Evolutionary conservation across 2,329 filamentous ascomycete genomes (phyloP).

Genomic region (Pseudogymnoascus sp.): DNA sequence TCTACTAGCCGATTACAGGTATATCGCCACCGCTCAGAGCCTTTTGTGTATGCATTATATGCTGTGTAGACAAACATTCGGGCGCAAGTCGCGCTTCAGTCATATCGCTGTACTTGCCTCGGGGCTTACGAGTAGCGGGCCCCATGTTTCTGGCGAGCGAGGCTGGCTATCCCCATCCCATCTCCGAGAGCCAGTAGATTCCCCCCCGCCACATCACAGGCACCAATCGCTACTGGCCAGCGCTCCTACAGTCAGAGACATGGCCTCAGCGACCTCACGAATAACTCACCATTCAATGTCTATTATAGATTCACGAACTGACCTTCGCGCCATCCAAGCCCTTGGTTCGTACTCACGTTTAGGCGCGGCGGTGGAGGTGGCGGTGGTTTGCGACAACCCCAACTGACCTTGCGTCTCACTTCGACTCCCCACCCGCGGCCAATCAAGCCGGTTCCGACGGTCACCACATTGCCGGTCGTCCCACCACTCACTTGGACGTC

Average conservation of each 20-base stretch:
- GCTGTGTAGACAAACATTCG: neutral
- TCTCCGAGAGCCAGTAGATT: neutral
- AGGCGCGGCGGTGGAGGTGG: slow-evolving; percentile 2
- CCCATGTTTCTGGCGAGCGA: neutral
- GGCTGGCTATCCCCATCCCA: neutral
- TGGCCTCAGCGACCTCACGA: neutral
- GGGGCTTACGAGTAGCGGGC: neutral
- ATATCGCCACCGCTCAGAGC: neutral
- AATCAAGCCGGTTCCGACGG: neutral
- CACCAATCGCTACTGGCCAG: neutral
- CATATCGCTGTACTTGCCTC: neutral
- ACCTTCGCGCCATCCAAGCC: neutral
- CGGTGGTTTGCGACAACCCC: slow-evolving; percentile 3
- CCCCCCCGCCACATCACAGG: slow-evolving; percentile 1
- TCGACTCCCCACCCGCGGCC: slow-evolving; percentile 1
- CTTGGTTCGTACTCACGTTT: neutral
- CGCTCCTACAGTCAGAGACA: neutral
- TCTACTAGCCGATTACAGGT: neutral
- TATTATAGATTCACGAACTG: neutral
- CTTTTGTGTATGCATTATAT: neutral
- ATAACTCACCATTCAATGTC: neutral
- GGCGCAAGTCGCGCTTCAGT: neutral
- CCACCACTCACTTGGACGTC: neutral
- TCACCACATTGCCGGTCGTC: neutral
- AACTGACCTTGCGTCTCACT: slow-evolving; percentile 4